Base-by-base conservation (phyloP, 495 filamentous ascomycete genomes). In the Hyaloscypha finlandica region DNA sequence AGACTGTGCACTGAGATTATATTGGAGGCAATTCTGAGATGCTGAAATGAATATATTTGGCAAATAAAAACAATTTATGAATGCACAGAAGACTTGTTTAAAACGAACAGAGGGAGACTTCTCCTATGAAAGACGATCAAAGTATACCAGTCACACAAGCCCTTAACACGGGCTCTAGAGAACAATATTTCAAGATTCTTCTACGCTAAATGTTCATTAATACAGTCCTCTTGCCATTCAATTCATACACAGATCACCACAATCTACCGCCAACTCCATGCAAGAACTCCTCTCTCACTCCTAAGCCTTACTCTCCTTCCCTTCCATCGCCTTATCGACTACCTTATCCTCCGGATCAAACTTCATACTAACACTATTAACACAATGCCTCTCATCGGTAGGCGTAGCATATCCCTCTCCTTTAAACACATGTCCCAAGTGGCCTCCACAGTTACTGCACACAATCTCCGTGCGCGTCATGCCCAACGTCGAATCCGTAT, bases 361-460 rank as follows among this genome's bases (percentile, higher is more conserved):
- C 63, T 85, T 94, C 80, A 99, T 81, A 77, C 92, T 96, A 25
- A 98, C 78, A 70, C 92, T 95, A 75, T 99, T 99, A 59, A 99
- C 95, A 77, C 95, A 99, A 80, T 99, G 95, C 60, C 95, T 81
- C 87, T 98, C 94, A 77, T 99, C 91, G 56, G 94, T 97, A 54
- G 95, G 93, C 20, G 92, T 97, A 11, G 82, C 75, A 77, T 88
- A 96, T 48, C 93, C 92, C 77, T 99, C 95, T 8, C 95, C 95
- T 82, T 97, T 96, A 74, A 99, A 99, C 42, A 98, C 93, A 82
- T 99, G 95, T 30, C 95, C 95, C 61, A 99, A 77, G 82, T 99
- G 95, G 4, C 95, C 95, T 5, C 95, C 95, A 73, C 95, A 99
- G 77, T 94, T 95, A 62, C 83, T 84, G 79, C 95, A 99, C 53